Evolutionary conservation across 441 rosid genomes (phyloP), one percentile per base, ranked within the genome.

Genomic region (Brassica hybrid): DNA sequence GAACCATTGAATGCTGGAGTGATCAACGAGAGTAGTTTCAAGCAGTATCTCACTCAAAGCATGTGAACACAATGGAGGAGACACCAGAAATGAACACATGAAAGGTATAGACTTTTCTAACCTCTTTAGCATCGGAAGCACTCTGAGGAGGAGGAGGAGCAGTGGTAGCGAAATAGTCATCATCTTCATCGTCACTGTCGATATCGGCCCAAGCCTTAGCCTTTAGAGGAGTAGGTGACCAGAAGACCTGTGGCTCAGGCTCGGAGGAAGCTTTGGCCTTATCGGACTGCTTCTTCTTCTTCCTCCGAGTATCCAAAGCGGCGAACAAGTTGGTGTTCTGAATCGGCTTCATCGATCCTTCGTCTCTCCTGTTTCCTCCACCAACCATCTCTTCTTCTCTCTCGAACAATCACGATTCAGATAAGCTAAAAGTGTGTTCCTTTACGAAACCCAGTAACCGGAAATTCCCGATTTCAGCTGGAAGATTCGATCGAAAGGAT

Each of bases 141-240:
- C 23, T 21, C 21, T 21, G 23, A 21, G 23, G 23, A 19, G 21
- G 21, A 19, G 21, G 21, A 21, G 23, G 23, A 21, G 23, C 23
- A 21, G 23, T 21, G 23, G 23, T 21, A 21, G 23, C 23, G 23
- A 21, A 21, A 21, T 21, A 21, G 23, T 21, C 23, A 21, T 21
- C 23, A 21, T 90, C 97, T 16, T 75, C 78, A 30, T 90, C 94
- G 2, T 91, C 97, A 0, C 90, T 94, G n/a, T 87, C 92, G 8
- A 87, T 86, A 80, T 91, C 94, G 0, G 91, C 97, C 97, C 97
- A 91, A 1, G 91, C 85, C 76, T 85, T 86, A 3, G 52, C 82
- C 17, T 73, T 88, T 73, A 90, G 85, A 0, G 91, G 90, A 0
- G 92, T 72, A 4, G 93, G 93, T 0, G 89, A 82, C 94, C 97